Base-by-base conservation (phyloP, 2,329 filamentous ascomycete genomes). In the Colletotrichum sublineola region DNA sequence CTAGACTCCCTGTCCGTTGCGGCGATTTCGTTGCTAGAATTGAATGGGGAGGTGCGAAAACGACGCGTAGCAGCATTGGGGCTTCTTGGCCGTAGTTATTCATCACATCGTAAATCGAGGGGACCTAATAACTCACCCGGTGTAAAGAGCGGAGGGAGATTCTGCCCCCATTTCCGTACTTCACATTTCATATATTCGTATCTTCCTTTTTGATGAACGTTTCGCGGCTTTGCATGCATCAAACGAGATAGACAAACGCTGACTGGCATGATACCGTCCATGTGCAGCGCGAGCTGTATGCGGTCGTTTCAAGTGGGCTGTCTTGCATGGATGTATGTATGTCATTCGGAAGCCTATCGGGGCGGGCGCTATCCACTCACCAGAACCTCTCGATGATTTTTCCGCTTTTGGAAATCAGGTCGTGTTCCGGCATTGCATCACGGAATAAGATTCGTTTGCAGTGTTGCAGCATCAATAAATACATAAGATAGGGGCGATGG, bases 111-210 rank as follows among this genome's bases (percentile, higher is more conserved):
- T 29, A 52, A 29, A 42, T 53, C 7, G 29, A 38, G 15, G 9
- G 38, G 7, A 12, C 33, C 20, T n/a, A 9, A 3, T 5, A 36
- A n/a, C 29, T 44, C 42, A 68, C 44, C 24, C 2, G 29, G 20
- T 9, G 42, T 42, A 11, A 3, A 48, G 20, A 9, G 20, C 8
- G 5, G 31, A 12, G 8, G 14, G 31, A 40, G 36, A 38, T 40
- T 52, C 31, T n/a, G 33, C 24, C 40, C 38, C 29, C 42, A 36
- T 5, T 29, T 65, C 2, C 38, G 36, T 12, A 52, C 20, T 50
- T 18, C 44, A 58, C 48, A 42, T 40, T 60, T 38, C 24, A 24
- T 24, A 52, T 60, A 53, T 46, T 63, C n/a, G 52, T 63, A 44
- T 52, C 38, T 31, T 9, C 42, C 50, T 11, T 12, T 4, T 29